phyloP scores from a whole-genome alignment of 805 yeast genomes.

The Groenewaldozyma salmanticensis region DNA sequence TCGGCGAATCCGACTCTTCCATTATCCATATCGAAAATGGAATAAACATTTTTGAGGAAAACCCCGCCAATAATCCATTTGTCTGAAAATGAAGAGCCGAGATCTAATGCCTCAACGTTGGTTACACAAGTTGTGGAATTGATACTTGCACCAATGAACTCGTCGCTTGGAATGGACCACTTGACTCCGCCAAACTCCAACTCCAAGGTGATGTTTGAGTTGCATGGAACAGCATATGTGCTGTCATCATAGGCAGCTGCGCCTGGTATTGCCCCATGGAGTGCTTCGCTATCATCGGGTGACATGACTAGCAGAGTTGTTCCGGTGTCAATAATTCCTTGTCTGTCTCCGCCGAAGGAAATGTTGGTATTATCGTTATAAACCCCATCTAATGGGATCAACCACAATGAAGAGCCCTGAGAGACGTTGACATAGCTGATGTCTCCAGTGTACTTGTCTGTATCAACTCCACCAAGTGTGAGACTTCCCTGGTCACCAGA shows the following conservation, averaged over 20 bases:
- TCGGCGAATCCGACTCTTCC: constrained; percentile 45
- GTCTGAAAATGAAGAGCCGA: constrained; percentile 26
- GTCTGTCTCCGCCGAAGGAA: constrained; percentile 24
- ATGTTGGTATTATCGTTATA: constrained; percentile 29
- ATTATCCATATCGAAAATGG: constrained; percentile 47
- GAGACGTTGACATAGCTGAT: constrained; percentile 30
- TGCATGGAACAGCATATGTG: constrained; percentile 52
- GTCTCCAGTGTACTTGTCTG: constrained; percentile 34
- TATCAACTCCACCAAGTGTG: constrained; percentile 37
- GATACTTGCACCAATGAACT: constrained; percentile 42
- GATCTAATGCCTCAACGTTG: constrained; percentile 48
- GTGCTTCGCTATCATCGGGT: constrained; percentile 39
- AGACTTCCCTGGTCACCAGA: constrained; percentile 31
- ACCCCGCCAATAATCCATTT: constrained; percentile 60
- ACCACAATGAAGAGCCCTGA: constrained; percentile 37
- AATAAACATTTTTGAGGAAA: constrained; percentile 45
- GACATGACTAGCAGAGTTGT: constrained; percentile 54
- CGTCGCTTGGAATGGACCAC: constrained; percentile 36
- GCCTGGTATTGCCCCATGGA: constrained; percentile 43
- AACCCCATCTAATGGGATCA: constrained; percentile 33
- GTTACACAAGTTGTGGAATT: constrained; percentile 49
- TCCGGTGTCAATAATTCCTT: constrained; percentile 54
- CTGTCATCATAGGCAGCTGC: constrained; percentile 39
- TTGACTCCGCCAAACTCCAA: constrained; percentile 36
- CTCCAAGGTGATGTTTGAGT: constrained; percentile 33